A percentile compares a stretch with the other conserved stretches of the same genome.
phyloP scores from a whole-genome alignment of 2,329 filamentous ascomycete genomes.

The Sporothrix pseudoabietina region DNA sequence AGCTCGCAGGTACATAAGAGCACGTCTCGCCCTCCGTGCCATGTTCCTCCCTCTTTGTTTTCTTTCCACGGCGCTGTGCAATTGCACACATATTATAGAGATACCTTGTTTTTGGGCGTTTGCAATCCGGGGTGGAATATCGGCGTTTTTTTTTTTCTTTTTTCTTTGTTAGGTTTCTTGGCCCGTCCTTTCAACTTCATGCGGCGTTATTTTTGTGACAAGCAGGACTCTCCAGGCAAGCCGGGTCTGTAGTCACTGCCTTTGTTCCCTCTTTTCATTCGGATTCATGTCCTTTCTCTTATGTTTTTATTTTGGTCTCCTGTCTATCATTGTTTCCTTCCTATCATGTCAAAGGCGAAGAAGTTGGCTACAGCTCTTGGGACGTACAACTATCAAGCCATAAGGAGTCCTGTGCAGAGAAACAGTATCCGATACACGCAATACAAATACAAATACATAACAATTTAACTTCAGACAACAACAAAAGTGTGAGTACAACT shows the following conservation, averaged over 20 bases:
- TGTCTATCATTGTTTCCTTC: neutral
- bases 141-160: neutral
- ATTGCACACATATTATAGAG: conserved; percentile 1
- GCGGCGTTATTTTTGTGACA: neutral
- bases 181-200: neutral
- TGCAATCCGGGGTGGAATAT: neutral
- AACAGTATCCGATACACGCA: neutral
- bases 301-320: neutral
- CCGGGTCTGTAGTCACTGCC: neutral
- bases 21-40: neutral
- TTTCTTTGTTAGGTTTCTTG: neutral
- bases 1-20: neutral
- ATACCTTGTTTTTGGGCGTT: conserved; percentile 29
- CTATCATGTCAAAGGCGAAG: neutral
- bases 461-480: neutral
- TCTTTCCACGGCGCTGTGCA: neutral
- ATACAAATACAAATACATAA: neutral
- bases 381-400: neutral
- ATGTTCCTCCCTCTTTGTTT: neutral
- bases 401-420: neutral
- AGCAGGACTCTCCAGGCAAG: neutral
- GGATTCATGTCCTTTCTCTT: neutral
- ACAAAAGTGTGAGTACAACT: neutral
- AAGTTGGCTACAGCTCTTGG: neutral
- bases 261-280: conserved; percentile 2